A percentile compares a stretch with the other conserved stretches of the same genome.
These are phyloP conservation scores for Hanseniaspora singularis DNA, from an alignment of 805 yeast genomes.

Conservation along the genomic window DNA sequence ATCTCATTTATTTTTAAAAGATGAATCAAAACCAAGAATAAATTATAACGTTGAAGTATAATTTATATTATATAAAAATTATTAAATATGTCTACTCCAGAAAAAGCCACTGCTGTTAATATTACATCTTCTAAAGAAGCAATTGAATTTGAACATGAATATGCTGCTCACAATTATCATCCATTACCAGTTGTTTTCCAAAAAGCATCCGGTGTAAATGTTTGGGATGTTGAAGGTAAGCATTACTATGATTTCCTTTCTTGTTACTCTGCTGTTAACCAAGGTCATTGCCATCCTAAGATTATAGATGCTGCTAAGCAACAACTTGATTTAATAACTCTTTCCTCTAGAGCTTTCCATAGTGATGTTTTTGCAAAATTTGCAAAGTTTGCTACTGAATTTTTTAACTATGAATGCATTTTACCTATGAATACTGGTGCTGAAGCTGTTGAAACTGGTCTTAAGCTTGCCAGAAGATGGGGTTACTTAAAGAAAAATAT, in stretches of 20 bases:
- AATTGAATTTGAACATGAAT: slow-evolving; percentile 54
- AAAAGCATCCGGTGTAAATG: slow-evolving; percentile 79
- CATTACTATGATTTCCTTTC: slow-evolving; percentile 85
- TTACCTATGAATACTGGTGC: slow-evolving; percentile 99
- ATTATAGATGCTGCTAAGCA: slow-evolving; percentile 73
- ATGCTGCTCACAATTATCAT: slow-evolving; percentile 94
- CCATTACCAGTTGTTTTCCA: slow-evolving; percentile 91
- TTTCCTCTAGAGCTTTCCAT: slow-evolving; percentile 86
- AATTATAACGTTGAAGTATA: too few species aligned
- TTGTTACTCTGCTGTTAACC: slow-evolving; percentile 95
- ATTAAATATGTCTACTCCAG: slow-evolving; percentile 17
- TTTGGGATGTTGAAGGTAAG: slow-evolving; percentile 97
- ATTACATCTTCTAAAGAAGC: slow-evolving; percentile 55
- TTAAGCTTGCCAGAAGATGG: slow-evolving; percentile 94
- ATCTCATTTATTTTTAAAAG: too few species aligned
- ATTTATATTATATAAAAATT: background rate
- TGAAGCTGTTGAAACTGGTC: slow-evolving; percentile 92
- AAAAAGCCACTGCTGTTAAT: slow-evolving; percentile 26
- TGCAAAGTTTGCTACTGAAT: slow-evolving; percentile 81
- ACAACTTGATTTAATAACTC: slow-evolving; percentile 73
- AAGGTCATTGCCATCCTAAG: slow-evolving; percentile 95
- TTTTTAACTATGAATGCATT: slow-evolving; percentile 80
- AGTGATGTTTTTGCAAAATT: slow-evolving; percentile 76
- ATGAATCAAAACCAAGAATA: too few species aligned
- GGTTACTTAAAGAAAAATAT: slow-evolving; percentile 83